A percentile compares a stretch with the other conserved stretches of the same genome.
Conservation (phyloP, 2,329 filamentous ascomycete genomes). For the Chaetomiaceae sp. region DNA sequence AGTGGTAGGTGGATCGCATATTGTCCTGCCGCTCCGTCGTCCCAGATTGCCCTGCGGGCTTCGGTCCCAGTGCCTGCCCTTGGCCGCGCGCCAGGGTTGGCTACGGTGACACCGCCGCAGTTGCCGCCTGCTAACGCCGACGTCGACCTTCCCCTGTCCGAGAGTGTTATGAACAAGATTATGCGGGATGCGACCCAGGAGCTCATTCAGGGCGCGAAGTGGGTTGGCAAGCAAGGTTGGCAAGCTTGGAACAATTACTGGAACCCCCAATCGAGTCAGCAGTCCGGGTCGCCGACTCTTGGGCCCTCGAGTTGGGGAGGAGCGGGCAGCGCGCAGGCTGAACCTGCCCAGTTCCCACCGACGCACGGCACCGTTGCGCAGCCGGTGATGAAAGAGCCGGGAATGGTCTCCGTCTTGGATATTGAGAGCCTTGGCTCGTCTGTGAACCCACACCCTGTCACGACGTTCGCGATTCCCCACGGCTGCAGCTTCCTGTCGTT, state of each 20-base stretch:
- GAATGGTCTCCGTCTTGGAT: constrained; percentile 70
- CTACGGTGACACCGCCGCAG: constrained; percentile 61
- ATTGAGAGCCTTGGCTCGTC: constrained; percentile 52
- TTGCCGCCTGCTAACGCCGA: constrained; percentile 60
- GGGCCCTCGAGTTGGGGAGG: constrained; percentile 44
- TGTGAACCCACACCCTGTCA: constrained; percentile 53
- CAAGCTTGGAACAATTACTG: constrained; percentile 78
- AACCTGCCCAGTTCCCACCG: constrained; percentile 60
- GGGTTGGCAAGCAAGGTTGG: constrained; percentile 69
- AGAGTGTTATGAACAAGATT: constrained; percentile 68
- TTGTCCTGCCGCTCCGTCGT: constrained; percentile 65
- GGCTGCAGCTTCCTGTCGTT: constrained; percentile 80
- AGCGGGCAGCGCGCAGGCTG: constrained; percentile 26
- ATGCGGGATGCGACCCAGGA: constrained; percentile 76
- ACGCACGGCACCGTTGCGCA: constrained; percentile 62
- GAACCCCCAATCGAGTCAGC: constrained; percentile 47
- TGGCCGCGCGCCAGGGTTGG: constrained; percentile 49
- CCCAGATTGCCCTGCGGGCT: constrained; percentile 63
- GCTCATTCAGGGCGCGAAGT: constrained; percentile 66
- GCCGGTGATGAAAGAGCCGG: constrained; percentile 56
- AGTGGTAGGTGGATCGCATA: constrained; percentile 72
- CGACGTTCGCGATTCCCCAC: constrained; percentile 64
- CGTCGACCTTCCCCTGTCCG: constrained; percentile 65
- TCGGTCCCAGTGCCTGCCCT: constrained; percentile 51
- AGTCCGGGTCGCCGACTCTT: constrained; percentile 38